phyloP scores from a whole-genome alignment of 352 stramenopile species.

The Sclerospora graminicola region DNA sequence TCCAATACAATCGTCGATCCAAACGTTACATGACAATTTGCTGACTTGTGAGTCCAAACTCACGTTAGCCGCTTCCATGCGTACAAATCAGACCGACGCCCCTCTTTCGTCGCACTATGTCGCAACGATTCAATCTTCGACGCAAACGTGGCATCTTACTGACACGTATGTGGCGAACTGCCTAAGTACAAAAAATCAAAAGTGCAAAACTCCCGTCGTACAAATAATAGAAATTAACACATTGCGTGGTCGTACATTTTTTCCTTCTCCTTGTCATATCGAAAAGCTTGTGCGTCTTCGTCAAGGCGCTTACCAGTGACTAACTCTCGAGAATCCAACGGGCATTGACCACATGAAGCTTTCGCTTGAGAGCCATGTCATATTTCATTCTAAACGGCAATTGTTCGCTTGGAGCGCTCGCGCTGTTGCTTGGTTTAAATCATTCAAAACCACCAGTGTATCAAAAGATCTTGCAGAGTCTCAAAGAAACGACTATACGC shows the following conservation, averaged over 20 bases:
- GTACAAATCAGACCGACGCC: conserved; percentile 1
- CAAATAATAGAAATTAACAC: no score
- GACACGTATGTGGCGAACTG: conserved; percentile 22
- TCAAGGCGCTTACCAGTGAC: conserved; percentile 32
- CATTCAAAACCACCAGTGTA: no score
- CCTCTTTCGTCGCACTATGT: conserved; percentile 29
- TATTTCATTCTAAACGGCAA: conserved; percentile 54
- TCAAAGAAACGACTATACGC: no score
- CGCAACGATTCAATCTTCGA: conserved; percentile 22
- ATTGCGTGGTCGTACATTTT: no score
- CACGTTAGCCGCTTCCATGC: conserved; percentile 4
- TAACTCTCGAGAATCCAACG: conserved; percentile 63
- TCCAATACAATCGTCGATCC: not conserved
- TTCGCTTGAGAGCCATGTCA: conserved; percentile 43
- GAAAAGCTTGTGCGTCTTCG: conserved; percentile 14
- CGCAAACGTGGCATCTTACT: conserved; percentile 38
- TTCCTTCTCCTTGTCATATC: conserved; percentile 11
- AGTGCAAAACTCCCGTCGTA: no score
- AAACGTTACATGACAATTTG: not conserved
- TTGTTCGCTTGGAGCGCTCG: no score
- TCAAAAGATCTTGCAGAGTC: no score
- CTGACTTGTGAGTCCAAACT: not conserved
- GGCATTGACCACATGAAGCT: conserved; percentile 40
- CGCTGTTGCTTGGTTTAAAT: no score
- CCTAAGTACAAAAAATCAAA: conserved; percentile 2